A percentile compares a stretch with the other conserved stretches of the same genome.
These are phyloP conservation scores for Scutellaria minor DNA, from an alignment of 257 asterid genomes.

Conservation along the genomic window DNA sequence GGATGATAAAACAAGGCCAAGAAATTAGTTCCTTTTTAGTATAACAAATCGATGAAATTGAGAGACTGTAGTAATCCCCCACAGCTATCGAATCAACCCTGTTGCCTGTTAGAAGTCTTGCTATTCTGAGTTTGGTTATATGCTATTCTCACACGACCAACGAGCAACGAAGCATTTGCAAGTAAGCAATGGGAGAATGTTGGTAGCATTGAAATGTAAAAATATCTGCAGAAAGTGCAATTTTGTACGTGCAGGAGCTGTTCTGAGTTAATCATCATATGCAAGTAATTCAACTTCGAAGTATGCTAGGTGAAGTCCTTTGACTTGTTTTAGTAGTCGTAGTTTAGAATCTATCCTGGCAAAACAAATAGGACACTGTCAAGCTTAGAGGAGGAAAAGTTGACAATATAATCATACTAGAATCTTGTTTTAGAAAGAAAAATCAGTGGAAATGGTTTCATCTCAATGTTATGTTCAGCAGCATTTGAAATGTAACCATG, in stretches of 20 bases:
- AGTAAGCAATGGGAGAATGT: not conserved
- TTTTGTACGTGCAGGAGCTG: slow-evolving; percentile 9
- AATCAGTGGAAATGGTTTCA: not conserved
- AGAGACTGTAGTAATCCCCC: not conserved
- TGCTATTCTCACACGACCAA: slow-evolving; percentile 14
- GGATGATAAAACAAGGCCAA: slow-evolving; percentile 31
- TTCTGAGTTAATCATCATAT: slow-evolving; percentile 4
- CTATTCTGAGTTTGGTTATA: not conserved
- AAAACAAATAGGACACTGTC: not conserved
- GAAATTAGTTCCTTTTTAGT: slow-evolving; percentile 15
- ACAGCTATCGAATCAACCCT: too few relatives aligned
- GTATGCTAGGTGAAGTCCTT: slow-evolving; percentile 2
- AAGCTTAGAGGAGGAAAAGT: not conserved
- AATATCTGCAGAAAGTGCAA: slow-evolving; percentile 3
- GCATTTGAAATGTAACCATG: not conserved
- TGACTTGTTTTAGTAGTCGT: slow-evolving; percentile 1
- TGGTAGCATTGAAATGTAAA: slow-evolving; percentile 27
- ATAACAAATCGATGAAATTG: not conserved
- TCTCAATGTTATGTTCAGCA: too few relatives aligned
- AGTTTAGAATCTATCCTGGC: slow-evolving; percentile 21
- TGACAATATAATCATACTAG: too few relatives aligned
- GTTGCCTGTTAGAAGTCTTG: slow-evolving; percentile 17
- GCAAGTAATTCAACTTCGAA: not conserved
- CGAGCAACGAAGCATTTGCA: slow-evolving; percentile 25
- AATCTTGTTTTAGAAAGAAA: too few relatives aligned